These are phyloP conservation scores for Stephanodiscus minutulus DNA, from an alignment of 108 stramenopile genomes.

Conservation along the genomic window DNA sequence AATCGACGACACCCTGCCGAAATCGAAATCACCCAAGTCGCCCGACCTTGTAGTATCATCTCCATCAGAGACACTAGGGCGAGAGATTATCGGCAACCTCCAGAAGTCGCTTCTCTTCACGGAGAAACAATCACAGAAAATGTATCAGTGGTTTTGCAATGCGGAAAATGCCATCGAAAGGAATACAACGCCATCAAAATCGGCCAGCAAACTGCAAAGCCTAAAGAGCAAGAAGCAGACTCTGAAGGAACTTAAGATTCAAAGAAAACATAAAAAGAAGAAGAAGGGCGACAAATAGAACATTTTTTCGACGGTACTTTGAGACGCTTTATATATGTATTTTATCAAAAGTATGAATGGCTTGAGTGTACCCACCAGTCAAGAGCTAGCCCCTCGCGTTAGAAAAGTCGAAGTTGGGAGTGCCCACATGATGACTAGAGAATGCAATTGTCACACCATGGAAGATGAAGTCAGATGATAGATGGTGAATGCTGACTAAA, in stretches of 20 bases:
- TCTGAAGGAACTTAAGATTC: slow-evolving; percentile 41
- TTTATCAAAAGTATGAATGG: too few relatives aligned
- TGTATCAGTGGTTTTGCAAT: slow-evolving; percentile 65
- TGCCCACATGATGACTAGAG: too few relatives aligned
- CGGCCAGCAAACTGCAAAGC: slow-evolving; percentile 51
- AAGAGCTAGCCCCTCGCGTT: too few relatives aligned
- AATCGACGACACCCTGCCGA: not conserved
- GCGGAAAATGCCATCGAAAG: slow-evolving; percentile 56
- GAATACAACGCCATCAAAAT: slow-evolving; percentile 66
- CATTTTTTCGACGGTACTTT: too few relatives aligned
- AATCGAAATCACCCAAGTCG: not conserved
- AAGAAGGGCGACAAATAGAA: slow-evolving; percentile 2
- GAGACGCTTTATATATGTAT: too few relatives aligned
- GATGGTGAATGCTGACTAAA: too few relatives aligned
- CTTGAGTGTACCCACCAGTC: too few relatives aligned
- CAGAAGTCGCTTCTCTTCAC: slow-evolving; percentile 47
- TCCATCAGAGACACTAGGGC: not conserved
- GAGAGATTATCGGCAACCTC: slow-evolving; percentile 10
- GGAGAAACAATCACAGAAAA: slow-evolving; percentile 57
- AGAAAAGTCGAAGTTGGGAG: too few relatives aligned
- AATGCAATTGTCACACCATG: too few relatives aligned
- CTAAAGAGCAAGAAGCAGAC: slow-evolving; percentile 58
- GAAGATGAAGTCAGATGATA: too few relatives aligned
- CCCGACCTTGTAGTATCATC: not conserved
- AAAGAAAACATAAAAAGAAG: slow-evolving; percentile 49